A percentile compares a stretch with the other conserved stretches of the same genome.
These are phyloP conservation scores for Podaxis sp. DNA, from an alignment of 768 basidiomycete genomes.

Conservation along the genomic window DNA sequence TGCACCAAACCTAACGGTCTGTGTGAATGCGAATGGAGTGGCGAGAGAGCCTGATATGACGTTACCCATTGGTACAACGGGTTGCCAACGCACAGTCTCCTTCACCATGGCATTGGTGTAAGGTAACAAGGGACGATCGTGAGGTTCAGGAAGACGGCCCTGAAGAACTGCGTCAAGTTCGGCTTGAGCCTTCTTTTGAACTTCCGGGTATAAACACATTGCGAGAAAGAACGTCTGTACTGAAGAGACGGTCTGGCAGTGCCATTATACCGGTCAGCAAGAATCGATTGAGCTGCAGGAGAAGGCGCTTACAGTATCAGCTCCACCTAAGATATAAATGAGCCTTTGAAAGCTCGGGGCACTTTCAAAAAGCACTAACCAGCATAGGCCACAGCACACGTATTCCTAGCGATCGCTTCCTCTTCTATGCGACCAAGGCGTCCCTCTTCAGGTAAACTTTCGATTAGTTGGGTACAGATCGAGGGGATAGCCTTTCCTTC, in stretches of 20 bases:
- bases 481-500: background rate
- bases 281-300: background rate
- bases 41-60: background rate
- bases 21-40: too few species aligned
- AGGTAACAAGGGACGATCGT: conserved; percentile 31
- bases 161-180: conserved; percentile 42
- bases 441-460: background rate
- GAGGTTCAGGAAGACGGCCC: conserved; percentile 34
- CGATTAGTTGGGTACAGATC: conserved; percentile 1
- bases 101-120: conserved; percentile 36
- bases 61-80: conserved; percentile 17
- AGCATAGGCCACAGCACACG: conserved; percentile 37
- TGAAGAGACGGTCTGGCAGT: conserved; percentile 29
- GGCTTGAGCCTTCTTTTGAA: conserved; percentile 34
- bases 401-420: conserved; percentile 29
- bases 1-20: conserved; percentile 1
- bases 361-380: conserved; percentile 24
- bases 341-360: background rate
- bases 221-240: conserved; percentile 36
- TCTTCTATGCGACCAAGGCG: conserved; percentile 7
- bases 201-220: conserved; percentile 37
- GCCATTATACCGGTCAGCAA: background rate
- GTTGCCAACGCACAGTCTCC: conserved; percentile 27
- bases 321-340: conserved; percentile 29
- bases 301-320: conserved; percentile 36